Base-by-base conservation (phyloP, 177 flowering plant genomes). In the Tripterygium wilfordii region DNA sequence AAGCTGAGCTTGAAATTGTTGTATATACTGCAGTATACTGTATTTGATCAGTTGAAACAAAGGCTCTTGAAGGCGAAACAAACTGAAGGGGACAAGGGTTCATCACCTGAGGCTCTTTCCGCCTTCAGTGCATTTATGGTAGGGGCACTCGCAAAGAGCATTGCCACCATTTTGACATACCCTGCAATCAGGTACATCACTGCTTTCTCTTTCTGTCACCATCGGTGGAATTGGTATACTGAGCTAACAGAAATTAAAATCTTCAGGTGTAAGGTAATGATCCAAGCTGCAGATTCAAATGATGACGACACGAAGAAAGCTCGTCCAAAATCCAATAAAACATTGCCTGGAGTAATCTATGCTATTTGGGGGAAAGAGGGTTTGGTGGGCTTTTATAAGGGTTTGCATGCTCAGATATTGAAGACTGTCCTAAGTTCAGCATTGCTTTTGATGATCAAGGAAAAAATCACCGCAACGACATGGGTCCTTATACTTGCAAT, bases 381-480 rank as follows among this genome's bases (percentile, higher is more conserved):
- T 17, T 0, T 53, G 0, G 32, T 62, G 14, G 79, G 79, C 19
- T 75, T 68, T 45, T 75, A 60, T 49, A 75, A 75, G 56, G 79
- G 79, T 33, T 47, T 75, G 53, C 58, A 65, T 1, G 74, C 79
- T 24, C 79, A 75, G 62, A 71, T 75, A 36, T 33, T 68, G 64
- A 75, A 75, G 51, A 75, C 79, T 3, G 79, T 75, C 9, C 57
- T 71, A 2, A 74, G 71, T 51, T 71, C 79, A 0, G 76, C 76
- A 3, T 52, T 75, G 67, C 76, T 75, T 19, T 40, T 75, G 53
- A 75, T 75, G 80, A 75, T 75, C 56, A 75, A 75, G 61, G 80
- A 75, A 61, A 75, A 66, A 43, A 63, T 65, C 28, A 21, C 60
- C 16, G 54, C 51, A 23, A 56, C 68, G 20, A 67, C 79, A 6